A percentile compares a stretch with the other conserved stretches of the same genome.
These are phyloP conservation scores for Alternaria conjuncta DNA, from an alignment of 2,329 filamentous ascomycete species.

Conservation along the genomic window DNA sequence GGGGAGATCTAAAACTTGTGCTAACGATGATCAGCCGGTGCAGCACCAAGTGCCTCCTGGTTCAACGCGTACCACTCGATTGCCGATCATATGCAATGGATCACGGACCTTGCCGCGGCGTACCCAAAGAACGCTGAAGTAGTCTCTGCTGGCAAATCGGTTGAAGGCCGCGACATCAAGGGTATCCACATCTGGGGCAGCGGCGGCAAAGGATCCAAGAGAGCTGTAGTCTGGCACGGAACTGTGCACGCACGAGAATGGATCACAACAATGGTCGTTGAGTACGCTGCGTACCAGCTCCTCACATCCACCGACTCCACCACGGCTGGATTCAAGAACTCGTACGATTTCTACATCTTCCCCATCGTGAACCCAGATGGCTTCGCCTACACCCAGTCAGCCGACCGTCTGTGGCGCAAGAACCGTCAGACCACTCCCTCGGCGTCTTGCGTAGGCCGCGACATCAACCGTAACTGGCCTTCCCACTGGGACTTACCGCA, in stretches of 20 bases:
- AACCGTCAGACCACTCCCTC: slow-evolving; percentile 42
- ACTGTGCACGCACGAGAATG: slow-evolving; percentile 50
- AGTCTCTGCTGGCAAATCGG: slow-evolving; percentile 43
- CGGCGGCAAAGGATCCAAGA: slow-evolving; percentile 46
- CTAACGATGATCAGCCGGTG: slow-evolving; percentile 34
- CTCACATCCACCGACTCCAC: slow-evolving; percentile 40
- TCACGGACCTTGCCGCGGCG: slow-evolving; percentile 43
- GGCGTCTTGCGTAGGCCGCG: slow-evolving; percentile 44
- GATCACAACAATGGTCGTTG: slow-evolving; percentile 45
- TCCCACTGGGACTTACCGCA: slow-evolving; percentile 40
- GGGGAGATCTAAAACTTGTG: not conserved
- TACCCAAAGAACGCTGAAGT: slow-evolving; percentile 46
- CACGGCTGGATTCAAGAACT: slow-evolving; percentile 58
- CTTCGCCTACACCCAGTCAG: slow-evolving; percentile 48
- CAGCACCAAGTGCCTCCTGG: slow-evolving; percentile 42
- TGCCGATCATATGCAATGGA: slow-evolving; percentile 44
- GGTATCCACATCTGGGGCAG: slow-evolving; percentile 50
- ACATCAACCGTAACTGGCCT: slow-evolving; percentile 51
- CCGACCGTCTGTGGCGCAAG: slow-evolving; percentile 49
- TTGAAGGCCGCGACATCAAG: slow-evolving; percentile 46
- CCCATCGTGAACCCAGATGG: slow-evolving; percentile 50
- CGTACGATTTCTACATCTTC: slow-evolving; percentile 69
- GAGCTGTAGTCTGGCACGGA: slow-evolving; percentile 47
- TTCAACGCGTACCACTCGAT: slow-evolving; percentile 47
- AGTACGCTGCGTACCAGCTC: slow-evolving; percentile 47